These are phyloP conservation scores for Chytriomyces hyalinus DNA, from an alignment of 192 early-diverging fungal genomes.

Conservation along the genomic window DNA sequence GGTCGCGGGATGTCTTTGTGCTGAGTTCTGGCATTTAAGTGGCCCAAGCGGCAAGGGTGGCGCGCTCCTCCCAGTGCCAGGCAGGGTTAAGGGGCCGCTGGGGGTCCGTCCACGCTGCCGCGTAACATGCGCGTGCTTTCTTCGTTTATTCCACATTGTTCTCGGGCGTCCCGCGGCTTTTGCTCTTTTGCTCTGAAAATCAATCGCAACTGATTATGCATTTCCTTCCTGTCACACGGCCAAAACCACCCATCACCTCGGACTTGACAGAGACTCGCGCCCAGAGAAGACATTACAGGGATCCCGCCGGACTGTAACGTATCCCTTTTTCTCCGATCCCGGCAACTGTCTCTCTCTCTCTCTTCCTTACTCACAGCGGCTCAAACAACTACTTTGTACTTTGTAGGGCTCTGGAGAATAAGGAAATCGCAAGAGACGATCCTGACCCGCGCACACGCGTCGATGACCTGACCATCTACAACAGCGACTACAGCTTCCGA, in stretches of 20 bases:
- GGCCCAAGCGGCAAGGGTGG: no score
- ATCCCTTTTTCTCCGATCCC: not conserved
- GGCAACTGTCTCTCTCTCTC: not conserved
- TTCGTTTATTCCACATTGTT: not conserved
- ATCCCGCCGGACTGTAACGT: not conserved
- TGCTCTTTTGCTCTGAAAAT: not conserved
- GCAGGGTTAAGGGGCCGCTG: not conserved
- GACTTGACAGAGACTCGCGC: not conserved
- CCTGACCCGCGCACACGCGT: not conserved
- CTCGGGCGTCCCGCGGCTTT: not conserved
- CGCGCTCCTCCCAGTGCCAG: not conserved
- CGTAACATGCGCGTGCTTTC: not conserved
- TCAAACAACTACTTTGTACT: not conserved
- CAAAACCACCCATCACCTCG: not conserved
- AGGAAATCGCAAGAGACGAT: not conserved
- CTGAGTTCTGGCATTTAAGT: no score
- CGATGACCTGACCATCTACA: not conserved
- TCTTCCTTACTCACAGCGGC: not conserved
- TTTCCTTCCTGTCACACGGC: not conserved
- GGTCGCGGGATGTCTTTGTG: no score
- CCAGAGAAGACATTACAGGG: not conserved
- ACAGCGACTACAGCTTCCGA: not conserved
- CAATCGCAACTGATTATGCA: not conserved
- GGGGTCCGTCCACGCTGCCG: not conserved
- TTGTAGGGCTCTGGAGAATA: not conserved